A percentile compares a stretch with the other conserved stretches of the same genome.
phyloP scores from a whole-genome alignment of 2,329 filamentous ascomycete genomes.

The Helicocarpus griseus region DNA sequence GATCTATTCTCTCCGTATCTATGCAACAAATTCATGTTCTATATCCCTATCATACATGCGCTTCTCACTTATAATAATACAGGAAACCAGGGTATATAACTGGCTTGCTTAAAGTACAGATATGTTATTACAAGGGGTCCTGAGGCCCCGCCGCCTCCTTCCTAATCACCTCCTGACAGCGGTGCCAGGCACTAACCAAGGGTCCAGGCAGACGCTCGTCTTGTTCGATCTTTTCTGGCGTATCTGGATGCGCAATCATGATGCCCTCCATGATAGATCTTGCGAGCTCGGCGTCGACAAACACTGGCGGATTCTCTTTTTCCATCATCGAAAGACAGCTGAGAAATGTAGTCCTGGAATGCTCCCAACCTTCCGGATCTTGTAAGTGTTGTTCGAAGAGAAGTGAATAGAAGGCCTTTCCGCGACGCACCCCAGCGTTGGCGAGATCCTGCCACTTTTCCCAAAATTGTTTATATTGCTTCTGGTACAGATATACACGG shows the following conservation, averaged over 20 bases:
- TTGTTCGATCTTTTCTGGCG: slow-evolving; percentile 25
- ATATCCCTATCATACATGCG: not conserved
- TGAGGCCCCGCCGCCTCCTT: not conserved
- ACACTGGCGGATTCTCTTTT: slow-evolving; percentile 43
- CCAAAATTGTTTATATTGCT: slow-evolving; percentile 52
- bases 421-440: slow-evolving; percentile 40
- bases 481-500: slow-evolving; percentile 27
- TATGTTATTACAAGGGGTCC: too few species aligned
- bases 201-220: slow-evolving; percentile 6
- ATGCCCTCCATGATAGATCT: slow-evolving; percentile 47
- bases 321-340: slow-evolving; percentile 52
- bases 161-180: not conserved
- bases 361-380: slow-evolving; percentile 31
- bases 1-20: not conserved
- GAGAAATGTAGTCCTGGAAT: slow-evolving; percentile 41
- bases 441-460: slow-evolving; percentile 49
- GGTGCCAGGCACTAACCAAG: slow-evolving; percentile 8
- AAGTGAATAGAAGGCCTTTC: slow-evolving; percentile 45
- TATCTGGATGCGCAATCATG: slow-evolving; percentile 43
- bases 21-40: not conserved
- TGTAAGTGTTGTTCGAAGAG: slow-evolving; percentile 43
- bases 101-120: not conserved
- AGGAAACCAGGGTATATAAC: not conserved
- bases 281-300: slow-evolving; percentile 36
- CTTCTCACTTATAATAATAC: not conserved